Evolutionary conservation across 257 asterid genomes (phyloP), one percentile per base, ranked within the genome.

Genomic region (Capsicum chinense): DNA sequence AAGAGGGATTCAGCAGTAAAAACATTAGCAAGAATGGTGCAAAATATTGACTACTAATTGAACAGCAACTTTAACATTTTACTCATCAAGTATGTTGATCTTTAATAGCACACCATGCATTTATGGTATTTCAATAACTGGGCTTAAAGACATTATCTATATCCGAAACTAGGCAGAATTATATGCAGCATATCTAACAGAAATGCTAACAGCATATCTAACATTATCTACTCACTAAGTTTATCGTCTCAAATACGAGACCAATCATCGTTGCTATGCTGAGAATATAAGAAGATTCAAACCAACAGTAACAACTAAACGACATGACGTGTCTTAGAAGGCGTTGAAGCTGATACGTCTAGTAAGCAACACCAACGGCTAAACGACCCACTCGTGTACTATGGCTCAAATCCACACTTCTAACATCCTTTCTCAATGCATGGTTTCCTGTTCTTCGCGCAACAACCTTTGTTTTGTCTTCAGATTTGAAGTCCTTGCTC

Each of bases 291-390:
- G 64, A 42, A 21, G 50, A 16, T 13, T 54, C 79, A 26, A 26
- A 26, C 1, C 26, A 26, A 26, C 26, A 26, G 26, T 26, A 26
- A 26, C 26, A 0, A 26, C 26, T 26, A 26, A 26, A 26, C 1
- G 56, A 59, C 59, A 42, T 42, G 73, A 60, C 1, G 4, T 5
- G 62, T 74, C 11, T 48, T 74, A 74, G 19, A 52, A 9, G 48
- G 6, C 60, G 44, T 16, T 58, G 50, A 56, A 84, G 56, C 6
- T 63, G 68, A 17, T 44, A 15, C 1, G 5, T 80, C 88, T 84
- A 87, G 42, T 85, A 88, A 64, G 86, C 87, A 59, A 88, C 85
- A 21, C 89, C 92, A 39, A 88, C 90, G 8, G 89, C 84, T 37
- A 84, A 6, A 33, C 63, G 84, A 79, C 83, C 79, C 62, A 50